phyloP scores from a whole-genome alignment of 768 basidiomycete genomes.

The Neoboletus magnificus region DNA sequence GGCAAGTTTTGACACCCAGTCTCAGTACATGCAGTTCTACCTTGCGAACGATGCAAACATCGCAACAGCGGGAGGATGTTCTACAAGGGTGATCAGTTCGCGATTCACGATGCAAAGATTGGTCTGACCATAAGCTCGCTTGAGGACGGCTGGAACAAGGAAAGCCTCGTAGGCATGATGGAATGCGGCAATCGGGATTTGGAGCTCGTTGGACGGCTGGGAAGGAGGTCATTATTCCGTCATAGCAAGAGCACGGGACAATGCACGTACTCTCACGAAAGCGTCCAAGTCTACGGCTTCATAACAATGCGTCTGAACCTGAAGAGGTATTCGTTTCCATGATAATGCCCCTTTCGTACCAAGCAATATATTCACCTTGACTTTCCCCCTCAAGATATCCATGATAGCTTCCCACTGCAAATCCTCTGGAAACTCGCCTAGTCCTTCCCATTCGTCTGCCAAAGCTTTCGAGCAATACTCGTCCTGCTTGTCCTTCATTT shows the following conservation, averaged over 20 bases:
- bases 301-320: slow-evolving; percentile 51
- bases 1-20: not conserved
- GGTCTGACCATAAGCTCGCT: slow-evolving; percentile 56
- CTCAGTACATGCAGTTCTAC: slow-evolving; percentile 14
- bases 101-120: not conserved
- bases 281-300: slow-evolving; percentile 70
- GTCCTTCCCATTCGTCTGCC: slow-evolving; percentile 41
- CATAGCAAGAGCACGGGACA: not conserved
- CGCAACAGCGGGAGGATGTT: slow-evolving; percentile 61
- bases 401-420: slow-evolving; percentile 70
- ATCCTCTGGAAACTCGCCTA: slow-evolving; percentile 61
- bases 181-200: slow-evolving; percentile 71
- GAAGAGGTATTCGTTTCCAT: not conserved
- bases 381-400: slow-evolving; percentile 68
- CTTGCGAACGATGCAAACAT: slow-evolving; percentile 62
- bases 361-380: slow-evolving; percentile 48
- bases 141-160: slow-evolving; percentile 74
- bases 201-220: slow-evolving; percentile 76
- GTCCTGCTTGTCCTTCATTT: slow-evolving; percentile 67
- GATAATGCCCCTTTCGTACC: not conserved
- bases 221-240: not conserved
- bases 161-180: slow-evolving; percentile 82
- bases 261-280: slow-evolving; percentile 54
- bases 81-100: slow-evolving; percentile 22
- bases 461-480: slow-evolving; percentile 54